Conservation (phyloP, 805 yeast genomes). For the Kazachstania martiniae region DNA sequence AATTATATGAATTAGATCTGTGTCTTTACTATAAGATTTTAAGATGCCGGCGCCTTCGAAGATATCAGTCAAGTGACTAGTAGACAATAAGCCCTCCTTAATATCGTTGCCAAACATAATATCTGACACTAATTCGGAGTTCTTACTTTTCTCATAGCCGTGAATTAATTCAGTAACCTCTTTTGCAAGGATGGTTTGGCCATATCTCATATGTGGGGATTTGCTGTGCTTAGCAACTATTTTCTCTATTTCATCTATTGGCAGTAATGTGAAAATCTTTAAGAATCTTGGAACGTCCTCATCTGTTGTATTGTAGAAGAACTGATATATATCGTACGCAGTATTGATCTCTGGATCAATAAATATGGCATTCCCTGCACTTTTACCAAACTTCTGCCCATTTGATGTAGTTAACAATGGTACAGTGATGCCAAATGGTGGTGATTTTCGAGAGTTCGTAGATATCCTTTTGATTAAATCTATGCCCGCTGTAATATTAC, state of each 20-base stretch:
- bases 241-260: constrained; percentile 44
- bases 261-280: constrained; percentile 70
- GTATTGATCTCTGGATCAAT: constrained; percentile 65
- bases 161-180: constrained; percentile 84
- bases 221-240: constrained; percentile 42
- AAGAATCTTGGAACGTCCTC: constrained; percentile 59
- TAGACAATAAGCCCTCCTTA: background rate
- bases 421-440: constrained; percentile 71
- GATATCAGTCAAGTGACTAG: constrained; percentile 9
- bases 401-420: constrained; percentile 79
- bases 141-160: constrained; percentile 65
- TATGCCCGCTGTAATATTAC: constrained; percentile 91
- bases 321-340: constrained; percentile 76
- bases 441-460: constrained; percentile 13
- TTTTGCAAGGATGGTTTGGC: constrained; percentile 67
- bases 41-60: constrained; percentile 15
- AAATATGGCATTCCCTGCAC: constrained; percentile 94
- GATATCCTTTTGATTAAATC: constrained; percentile 64
- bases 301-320: constrained; percentile 71
- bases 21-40: constrained; percentile 19
- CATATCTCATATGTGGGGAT: constrained; percentile 56
- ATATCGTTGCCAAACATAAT: constrained; percentile 37
- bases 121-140: constrained; percentile 56
- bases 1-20: constrained; percentile 39
- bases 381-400: constrained; percentile 93